phyloP scores from a whole-genome alignment of 1,284 basidiomycete species.

The Pseudozyma pruni region DNA sequence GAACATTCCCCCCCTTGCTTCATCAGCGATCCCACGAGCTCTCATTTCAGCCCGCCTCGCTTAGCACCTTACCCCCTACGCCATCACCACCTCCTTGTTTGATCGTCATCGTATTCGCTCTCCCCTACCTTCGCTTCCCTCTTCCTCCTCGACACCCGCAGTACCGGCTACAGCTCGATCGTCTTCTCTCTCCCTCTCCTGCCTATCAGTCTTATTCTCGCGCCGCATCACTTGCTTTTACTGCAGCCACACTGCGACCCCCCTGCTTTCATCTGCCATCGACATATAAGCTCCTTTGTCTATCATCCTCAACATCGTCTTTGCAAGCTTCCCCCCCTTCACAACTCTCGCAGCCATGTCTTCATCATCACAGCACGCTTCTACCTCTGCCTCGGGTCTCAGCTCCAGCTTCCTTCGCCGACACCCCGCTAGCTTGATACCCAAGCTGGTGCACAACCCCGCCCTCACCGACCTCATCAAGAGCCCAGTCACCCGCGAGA shows the following conservation, averaged over 20 bases:
- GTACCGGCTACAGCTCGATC: conserved; percentile 1
- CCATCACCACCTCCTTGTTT: conserved; percentile 23
- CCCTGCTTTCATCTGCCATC: conserved; percentile 39
- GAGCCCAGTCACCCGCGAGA: conserved; percentile 64
- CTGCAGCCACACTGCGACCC: conserved; percentile 22
- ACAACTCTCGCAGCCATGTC: conserved; percentile 29
- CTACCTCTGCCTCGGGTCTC: conserved; percentile 45
- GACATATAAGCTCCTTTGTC: conserved; percentile 20
- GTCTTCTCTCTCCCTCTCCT: neutral
- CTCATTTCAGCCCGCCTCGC: conserved; percentile 32
- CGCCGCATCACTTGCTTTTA: conserved; percentile 18
- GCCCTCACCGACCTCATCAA: conserved; percentile 66
- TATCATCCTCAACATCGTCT: conserved; percentile 1
- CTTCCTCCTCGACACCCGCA: conserved; percentile 1
- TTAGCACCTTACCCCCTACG: conserved; percentile 11
- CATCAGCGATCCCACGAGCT: conserved; percentile 26
- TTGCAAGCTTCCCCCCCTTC: conserved; percentile 5
- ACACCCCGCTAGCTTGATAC: conserved; percentile 64
- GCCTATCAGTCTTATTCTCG: conserved; percentile 1
- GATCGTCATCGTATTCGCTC: conserved; percentile 15
- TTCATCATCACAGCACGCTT: conserved; percentile 40
- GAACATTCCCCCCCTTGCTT: conserved; percentile 38
- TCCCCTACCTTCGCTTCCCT: neutral
- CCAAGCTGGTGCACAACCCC: conserved; percentile 65
- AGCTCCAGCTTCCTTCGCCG: conserved; percentile 59